Conservation (phyloP, 2,329 filamentous ascomycete species). For the Thelonectria discophora region DNA sequence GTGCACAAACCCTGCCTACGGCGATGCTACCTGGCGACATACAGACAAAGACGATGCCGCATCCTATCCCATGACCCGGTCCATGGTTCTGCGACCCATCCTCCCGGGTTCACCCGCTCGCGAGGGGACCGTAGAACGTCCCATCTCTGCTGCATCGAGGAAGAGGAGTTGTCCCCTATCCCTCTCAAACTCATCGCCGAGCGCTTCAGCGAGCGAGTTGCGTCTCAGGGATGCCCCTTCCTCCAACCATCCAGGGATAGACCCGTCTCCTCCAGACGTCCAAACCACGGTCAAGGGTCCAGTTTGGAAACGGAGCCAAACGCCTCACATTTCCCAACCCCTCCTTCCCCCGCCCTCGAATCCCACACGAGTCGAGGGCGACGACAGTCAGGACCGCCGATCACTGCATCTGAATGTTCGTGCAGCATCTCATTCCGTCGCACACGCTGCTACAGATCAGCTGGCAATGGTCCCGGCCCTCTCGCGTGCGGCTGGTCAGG, state of each 20-base stretch:
- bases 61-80: slow-evolving; percentile 5
- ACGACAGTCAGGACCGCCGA: slow-evolving; percentile 25
- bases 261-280: slow-evolving; percentile 11
- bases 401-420: slow-evolving; percentile 32
- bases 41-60: neutral
- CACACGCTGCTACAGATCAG: slow-evolving; percentile 62
- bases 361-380: slow-evolving; percentile 8
- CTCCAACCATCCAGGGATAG: slow-evolving; percentile 22
- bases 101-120: slow-evolving; percentile 16
- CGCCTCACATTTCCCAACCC: slow-evolving; percentile 23
- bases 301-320: slow-evolving; percentile 17
- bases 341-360: slow-evolving; percentile 22
- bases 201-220: neutral
- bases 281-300: slow-evolving; percentile 20
- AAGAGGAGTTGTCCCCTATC: slow-evolving; percentile 12
- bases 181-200: slow-evolving; percentile 16
- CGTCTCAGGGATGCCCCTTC: slow-evolving; percentile 30
- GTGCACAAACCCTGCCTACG: neutral
- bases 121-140: slow-evolving; percentile 13
- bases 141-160: slow-evolving; percentile 21
- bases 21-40: slow-evolving; percentile 4
- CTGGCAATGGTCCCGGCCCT: slow-evolving; percentile 53
- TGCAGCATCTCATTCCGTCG: slow-evolving; percentile 61
- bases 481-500: slow-evolving; percentile 29
- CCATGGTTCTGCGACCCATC: slow-evolving; percentile 2